These are phyloP conservation scores for Sophora flavescens DNA, from an alignment of 306 rosid species.

Conservation along the genomic window DNA sequence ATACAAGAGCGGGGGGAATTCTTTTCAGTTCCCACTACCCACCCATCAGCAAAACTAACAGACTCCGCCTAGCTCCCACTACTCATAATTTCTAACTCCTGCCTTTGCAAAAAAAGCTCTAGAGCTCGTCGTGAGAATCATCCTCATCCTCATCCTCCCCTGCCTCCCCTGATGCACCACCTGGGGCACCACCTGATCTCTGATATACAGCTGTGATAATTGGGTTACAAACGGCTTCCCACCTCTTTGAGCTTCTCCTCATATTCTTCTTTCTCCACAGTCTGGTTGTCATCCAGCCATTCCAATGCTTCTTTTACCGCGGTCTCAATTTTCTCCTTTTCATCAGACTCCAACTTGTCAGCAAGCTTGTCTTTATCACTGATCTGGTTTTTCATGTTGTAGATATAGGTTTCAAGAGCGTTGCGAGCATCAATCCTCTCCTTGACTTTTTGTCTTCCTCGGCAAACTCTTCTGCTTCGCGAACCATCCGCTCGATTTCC, in stretches of 20 bases:
- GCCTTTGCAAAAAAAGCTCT: no score
- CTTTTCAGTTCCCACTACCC: no score
- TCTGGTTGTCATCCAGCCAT: slow-evolving; percentile 97
- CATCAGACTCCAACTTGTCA: slow-evolving; percentile 91
- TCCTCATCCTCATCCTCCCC: no score
- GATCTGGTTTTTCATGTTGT: slow-evolving; percentile 97
- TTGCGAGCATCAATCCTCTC: slow-evolving; percentile 94
- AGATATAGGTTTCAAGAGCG: slow-evolving; percentile 82
- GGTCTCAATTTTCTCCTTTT: slow-evolving; percentile 91
- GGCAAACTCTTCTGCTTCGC: slow-evolving; percentile 93
- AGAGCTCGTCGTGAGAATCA: no score
- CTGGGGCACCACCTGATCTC: no score
- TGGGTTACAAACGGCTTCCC: slow-evolving; percentile 96
- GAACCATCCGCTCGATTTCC: slow-evolving; percentile 96
- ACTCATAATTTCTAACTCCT: no score
- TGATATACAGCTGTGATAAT: no score
- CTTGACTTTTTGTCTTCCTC: slow-evolving; percentile 98
- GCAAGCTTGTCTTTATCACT: slow-evolving; percentile 96
- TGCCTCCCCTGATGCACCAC: no score
- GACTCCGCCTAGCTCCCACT: no score
- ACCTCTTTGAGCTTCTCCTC: slow-evolving; percentile 97
- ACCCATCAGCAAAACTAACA: no score
- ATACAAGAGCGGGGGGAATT: slow-evolving; percentile 48
- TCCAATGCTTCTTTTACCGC: slow-evolving; percentile 97
- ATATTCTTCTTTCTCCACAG: slow-evolving; percentile 85